Conservation (phyloP, 2,329 filamentous ascomycete genomes). For the Niveomyces coronatus region DNA sequence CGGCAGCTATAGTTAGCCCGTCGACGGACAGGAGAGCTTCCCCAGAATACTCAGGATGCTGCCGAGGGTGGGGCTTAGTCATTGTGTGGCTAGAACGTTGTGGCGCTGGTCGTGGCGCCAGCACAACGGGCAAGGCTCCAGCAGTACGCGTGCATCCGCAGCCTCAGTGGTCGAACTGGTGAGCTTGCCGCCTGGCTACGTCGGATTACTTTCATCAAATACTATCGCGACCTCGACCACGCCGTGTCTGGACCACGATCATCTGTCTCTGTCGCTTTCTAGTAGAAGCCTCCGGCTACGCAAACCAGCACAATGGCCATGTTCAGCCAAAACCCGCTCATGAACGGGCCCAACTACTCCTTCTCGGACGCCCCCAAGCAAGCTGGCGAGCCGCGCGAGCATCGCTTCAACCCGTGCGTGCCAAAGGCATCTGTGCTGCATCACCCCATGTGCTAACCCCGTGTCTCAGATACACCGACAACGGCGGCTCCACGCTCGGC, state of each 20-base stretch:
- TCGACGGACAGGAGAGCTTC: slow-evolving; percentile 4
- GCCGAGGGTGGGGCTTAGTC: slow-evolving; percentile 8
- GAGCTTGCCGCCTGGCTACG: slow-evolving; percentile 7
- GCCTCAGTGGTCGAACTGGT: not conserved
- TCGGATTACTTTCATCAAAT: not conserved
- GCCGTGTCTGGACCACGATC: slow-evolving; percentile 1
- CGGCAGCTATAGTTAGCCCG: not conserved
- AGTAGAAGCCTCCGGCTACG: not conserved
- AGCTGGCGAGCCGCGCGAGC: slow-evolving; percentile 52
- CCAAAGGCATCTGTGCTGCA: not conserved
- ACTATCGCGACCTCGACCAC: slow-evolving; percentile 8
- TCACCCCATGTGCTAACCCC: slow-evolving; percentile 5
- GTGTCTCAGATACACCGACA: slow-evolving; percentile 78
- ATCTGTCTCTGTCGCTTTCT: not conserved
- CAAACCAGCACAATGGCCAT: slow-evolving; percentile 44
- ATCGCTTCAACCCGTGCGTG: slow-evolving; percentile 88
- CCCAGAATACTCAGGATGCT: slow-evolving; percentile 7
- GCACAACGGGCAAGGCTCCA: slow-evolving; percentile 10
- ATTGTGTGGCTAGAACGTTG: not conserved
- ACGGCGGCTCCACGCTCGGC: slow-evolving; percentile 90
- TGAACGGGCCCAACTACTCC: slow-evolving; percentile 61
- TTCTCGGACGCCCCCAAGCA: slow-evolving; percentile 50
- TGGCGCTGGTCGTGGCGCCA: not conserved
- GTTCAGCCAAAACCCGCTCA: slow-evolving; percentile 60
- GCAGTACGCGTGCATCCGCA: slow-evolving; percentile 11